Evolutionary conservation across 164 flowering plant genomes (phyloP).

Genomic region (Macadamia integrifolia): DNA sequence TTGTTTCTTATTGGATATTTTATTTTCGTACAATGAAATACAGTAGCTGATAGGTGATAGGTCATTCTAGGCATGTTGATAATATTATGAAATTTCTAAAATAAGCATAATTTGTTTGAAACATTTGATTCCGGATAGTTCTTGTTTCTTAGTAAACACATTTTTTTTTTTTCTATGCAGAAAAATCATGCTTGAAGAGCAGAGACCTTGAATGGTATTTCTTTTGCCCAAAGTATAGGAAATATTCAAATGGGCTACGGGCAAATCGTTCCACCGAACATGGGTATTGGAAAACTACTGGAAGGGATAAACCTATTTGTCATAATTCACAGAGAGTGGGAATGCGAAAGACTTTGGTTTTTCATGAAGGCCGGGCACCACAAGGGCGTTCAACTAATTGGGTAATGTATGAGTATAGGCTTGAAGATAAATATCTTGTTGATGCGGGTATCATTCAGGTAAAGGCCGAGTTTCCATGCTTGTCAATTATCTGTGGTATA

Average conservation of each 20-base stretch:
- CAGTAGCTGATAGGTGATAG: too few species aligned
- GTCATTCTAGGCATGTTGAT: too few species aligned
- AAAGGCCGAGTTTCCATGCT: slow-evolving; percentile 8
- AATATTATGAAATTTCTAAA: too few species aligned
- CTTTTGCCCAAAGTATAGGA: slow-evolving; percentile 67
- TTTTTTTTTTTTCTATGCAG: slow-evolving; percentile 25
- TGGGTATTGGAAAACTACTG: slow-evolving; percentile 91
- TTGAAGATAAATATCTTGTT: slow-evolving; percentile 45
- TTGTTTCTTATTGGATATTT: too few species aligned
- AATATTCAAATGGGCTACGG: slow-evolving; percentile 56
- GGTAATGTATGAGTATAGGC: slow-evolving; percentile 88
- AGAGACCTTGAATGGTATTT: slow-evolving; percentile 81
- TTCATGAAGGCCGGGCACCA: slow-evolving; percentile 64
- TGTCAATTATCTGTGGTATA: too few species aligned
- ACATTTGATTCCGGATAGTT: not conserved
- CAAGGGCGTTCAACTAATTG: slow-evolving; percentile 72
- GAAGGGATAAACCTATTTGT: slow-evolving; percentile 57
- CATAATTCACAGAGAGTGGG: slow-evolving; percentile 42
- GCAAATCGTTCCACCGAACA: slow-evolving; percentile 58
- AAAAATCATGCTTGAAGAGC: slow-evolving; percentile 40
- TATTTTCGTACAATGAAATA: not conserved
- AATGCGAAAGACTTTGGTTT: slow-evolving; percentile 63
- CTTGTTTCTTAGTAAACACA: not conserved
- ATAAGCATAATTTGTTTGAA: not conserved
- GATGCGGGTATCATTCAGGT: slow-evolving; percentile 51